Base-by-base conservation (phyloP, 768 basidiomycete genomes). In the Lactarius hengduanensis region DNA sequence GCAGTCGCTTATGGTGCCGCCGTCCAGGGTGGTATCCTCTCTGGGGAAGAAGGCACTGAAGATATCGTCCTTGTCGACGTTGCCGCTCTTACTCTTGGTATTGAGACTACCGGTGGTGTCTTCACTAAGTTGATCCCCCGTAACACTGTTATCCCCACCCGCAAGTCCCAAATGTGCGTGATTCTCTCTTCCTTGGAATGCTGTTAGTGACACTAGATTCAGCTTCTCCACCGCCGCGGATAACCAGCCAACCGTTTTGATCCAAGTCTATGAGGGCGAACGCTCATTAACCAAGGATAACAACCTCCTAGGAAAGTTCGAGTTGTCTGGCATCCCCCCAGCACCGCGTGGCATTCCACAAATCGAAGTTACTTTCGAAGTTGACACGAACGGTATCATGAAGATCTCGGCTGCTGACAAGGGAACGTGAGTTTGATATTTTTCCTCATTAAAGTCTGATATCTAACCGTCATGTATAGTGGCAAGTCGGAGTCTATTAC, bases 1-100 rank as follows among this genome's bases (percentile, higher is more conserved):
- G 96, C 96, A 69, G 96, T 99, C 71, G 95, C 96, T 56, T 98
- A 97, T 74, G 96, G 96, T 84, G 96, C 96, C 70, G 96, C 96
- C 62, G 94, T 98, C 71, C 96, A 99, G 80, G 96, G 93, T 79
- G 96, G 94, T 81, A 96, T 99, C 73, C 91, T 99, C 70, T 91
- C 95, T 57, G 96, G 96, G 69, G 94, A 94, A 73, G 90, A 92
- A 76, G 91, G 90, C 69, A 92, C 92, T 63, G 87, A 86, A 68
- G 96, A 94, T 71, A 84, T 98, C 69, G 90, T 98, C 68, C 90
- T 99, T 64, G 92, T 99, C 74, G 96, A 99, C 78, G 94, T 98
- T 76, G 91, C 89, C 81, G 95, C 96, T 32, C 86, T 98, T 47
- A 96, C 96, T 36, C 93, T 98, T 76, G 96, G 96, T 86, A 99